Conservation (phyloP, 331 rosid genomes). For the Arachis monticola region DNA sequence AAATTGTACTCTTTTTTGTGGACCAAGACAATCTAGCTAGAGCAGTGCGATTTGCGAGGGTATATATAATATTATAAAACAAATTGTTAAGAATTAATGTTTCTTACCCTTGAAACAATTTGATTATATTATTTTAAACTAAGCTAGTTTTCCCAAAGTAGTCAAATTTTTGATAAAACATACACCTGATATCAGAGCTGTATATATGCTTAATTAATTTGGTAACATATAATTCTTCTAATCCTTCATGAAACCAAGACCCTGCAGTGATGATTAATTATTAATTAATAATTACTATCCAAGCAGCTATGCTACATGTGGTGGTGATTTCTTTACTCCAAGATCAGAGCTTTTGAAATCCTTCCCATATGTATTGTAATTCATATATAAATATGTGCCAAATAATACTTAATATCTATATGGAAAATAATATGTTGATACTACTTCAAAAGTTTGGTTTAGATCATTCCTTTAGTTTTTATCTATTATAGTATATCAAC, state of each 20-base stretch:
- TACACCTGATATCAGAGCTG: not conserved
- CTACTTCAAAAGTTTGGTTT: too few species aligned
- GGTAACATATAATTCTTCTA: not conserved
- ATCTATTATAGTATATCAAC: too few species aligned
- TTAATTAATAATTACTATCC: not conserved
- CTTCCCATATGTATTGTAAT: too few species aligned
- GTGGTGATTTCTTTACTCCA: too few species aligned
- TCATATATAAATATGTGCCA: too few species aligned
- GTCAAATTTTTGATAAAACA: not conserved
- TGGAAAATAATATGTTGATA: too few species aligned
- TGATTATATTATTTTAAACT: not conserved
- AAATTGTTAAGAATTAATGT: not conserved
- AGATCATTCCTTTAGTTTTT: too few species aligned
- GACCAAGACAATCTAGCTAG: not conserved
- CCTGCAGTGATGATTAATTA: not conserved
- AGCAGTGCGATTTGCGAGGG: not conserved
- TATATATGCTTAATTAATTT: not conserved
- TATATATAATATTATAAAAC: not conserved
- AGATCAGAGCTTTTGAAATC: too few species aligned
- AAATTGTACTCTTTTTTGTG: slow-evolving; percentile 12
- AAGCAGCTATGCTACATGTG: not conserved
- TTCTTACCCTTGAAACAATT: not conserved
- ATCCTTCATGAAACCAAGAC: not conserved
- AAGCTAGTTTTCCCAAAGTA: not conserved
- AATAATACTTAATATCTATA: too few species aligned